Evolutionary conservation across 2,329 filamentous ascomycete genomes (phyloP), one percentile per base, ranked within the genome.

Genomic region (Metarhizium rileyi): DNA sequence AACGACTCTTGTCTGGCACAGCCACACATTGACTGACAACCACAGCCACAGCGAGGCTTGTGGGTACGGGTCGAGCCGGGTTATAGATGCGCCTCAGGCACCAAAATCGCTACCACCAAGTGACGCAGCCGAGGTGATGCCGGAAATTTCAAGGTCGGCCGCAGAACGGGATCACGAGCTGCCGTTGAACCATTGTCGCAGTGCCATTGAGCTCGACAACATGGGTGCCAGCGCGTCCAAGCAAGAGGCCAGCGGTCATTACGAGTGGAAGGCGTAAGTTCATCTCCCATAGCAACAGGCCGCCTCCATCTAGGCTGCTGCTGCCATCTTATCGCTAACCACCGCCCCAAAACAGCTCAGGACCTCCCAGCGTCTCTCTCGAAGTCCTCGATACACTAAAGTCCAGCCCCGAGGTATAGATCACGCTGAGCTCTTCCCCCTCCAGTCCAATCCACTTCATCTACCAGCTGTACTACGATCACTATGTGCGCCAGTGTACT

Each of bases 361-460:
- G 71, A 45, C 72, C 76, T 30, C 69, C 73, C 56, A 72, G 75
- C 59, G 66, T 95, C 68, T 95, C 90, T 57, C 83, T 87, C 63
- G 83, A 87, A 63, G 76, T 96, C 62, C 77, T 94, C 61, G 84
- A 95, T 62, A 82, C 84, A 53, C 76, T 97, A 53, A 88, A 95
- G 68, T 80, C 81, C 54, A 95, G 82, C 73, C 78, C 85, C 59
- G 90, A 96, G 81, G 90, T 95, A 78, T 62, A 71, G 48, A 40
- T 38, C 5, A 6, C 35, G 5, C 8, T 4, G 10, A 5, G n/a
- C 16, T 38, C 16, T 12, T n/a, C 5, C 16, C 16, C 5, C 35
- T 38, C 18, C 5, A 6, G 5, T n/a, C 18, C 5, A 7, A 20
- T 20, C 49, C 50, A 38, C 20, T n/a, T n/a, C n/a, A n/a, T n/a